A percentile compares a stretch with the other conserved stretches of the same genome.
Conservation (phyloP, 306 rosid species). For the Quillaja saponaria region DNA sequence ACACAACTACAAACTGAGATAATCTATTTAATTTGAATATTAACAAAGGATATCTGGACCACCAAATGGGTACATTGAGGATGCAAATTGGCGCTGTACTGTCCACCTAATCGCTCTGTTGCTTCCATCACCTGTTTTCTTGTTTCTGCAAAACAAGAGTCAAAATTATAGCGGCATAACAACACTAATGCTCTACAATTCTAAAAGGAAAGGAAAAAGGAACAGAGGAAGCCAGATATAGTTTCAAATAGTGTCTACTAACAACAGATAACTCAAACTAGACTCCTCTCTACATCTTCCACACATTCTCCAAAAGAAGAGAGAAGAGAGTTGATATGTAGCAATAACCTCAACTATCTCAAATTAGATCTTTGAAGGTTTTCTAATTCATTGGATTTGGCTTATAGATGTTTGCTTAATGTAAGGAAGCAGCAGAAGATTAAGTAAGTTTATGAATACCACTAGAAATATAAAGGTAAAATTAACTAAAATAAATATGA, state of each 20-base stretch:
- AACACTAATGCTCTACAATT: conserved; percentile 4
- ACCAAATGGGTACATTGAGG: conserved; percentile 98
- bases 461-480: neutral
- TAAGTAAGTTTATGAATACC: neutral
- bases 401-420: no score
- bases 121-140: conserved; percentile 98
- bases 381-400: neutral
- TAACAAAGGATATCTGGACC: conserved; percentile 93
- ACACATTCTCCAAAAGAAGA: neutral
- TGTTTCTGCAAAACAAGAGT: conserved; percentile 75
- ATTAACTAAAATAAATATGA: conserved; percentile 19
- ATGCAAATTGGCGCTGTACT: conserved; percentile 85
- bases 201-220: neutral
- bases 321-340: neutral
- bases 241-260: conserved; percentile 2
- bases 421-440: neutral
- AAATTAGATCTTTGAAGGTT: neutral
- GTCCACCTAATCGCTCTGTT: conserved; percentile 84
- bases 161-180: conserved; percentile 20
- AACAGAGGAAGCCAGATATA: neutral
- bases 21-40: conserved; percentile 4
- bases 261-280: neutral
- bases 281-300: conserved; percentile 10
- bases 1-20: conserved; percentile 16
- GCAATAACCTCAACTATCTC: conserved; percentile 14